These are phyloP conservation scores for Trichoderma breve DNA, from an alignment of 2,329 filamentous ascomycete genomes.

Conservation along the genomic window DNA sequence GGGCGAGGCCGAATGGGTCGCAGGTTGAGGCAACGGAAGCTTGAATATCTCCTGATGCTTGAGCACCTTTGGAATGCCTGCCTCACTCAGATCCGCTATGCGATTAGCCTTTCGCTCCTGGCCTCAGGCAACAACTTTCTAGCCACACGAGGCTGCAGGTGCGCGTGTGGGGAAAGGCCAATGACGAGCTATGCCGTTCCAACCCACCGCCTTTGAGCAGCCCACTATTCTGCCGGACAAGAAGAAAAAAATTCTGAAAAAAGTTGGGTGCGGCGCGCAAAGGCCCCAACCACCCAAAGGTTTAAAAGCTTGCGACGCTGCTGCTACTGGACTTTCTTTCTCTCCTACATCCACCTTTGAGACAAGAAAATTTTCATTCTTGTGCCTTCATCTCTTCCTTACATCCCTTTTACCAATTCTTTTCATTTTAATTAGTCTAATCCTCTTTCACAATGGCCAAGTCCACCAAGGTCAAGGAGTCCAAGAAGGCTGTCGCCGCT, in stretches of 20 bases:
- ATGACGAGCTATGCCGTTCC: not conserved
- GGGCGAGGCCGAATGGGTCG: slow-evolving; percentile 21
- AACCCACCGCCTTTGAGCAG: slow-evolving; percentile 37
- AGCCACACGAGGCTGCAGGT: slow-evolving; percentile 13
- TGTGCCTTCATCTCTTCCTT: not conserved
- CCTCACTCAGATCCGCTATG: not conserved
- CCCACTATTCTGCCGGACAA: slow-evolving; percentile 37
- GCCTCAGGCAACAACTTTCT: slow-evolving; percentile 20
- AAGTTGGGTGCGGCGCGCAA: not conserved
- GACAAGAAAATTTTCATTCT: slow-evolving; percentile 26
- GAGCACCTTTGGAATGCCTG: slow-evolving; percentile 28
- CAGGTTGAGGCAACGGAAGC: slow-evolving; percentile 19
- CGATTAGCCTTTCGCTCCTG: not conserved
- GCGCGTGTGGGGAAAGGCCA: slow-evolving; percentile 19
- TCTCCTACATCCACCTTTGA: slow-evolving; percentile 8
- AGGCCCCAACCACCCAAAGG: slow-evolving; percentile 21
- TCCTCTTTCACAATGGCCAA: slow-evolving; percentile 58
- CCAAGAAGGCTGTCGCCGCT: slow-evolving; percentile 53
- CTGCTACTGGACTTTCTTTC: slow-evolving; percentile 6
- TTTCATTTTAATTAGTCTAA: not conserved
- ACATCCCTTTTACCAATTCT: not conserved
- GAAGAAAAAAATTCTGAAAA: slow-evolving; percentile 27
- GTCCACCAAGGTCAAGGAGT: slow-evolving; percentile 58
- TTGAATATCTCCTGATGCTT: slow-evolving; percentile 25
- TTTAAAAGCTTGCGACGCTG: slow-evolving; percentile 21